These are phyloP conservation scores for Leccinum arenicola DNA, from an alignment of 768 basidiomycete species.

Conservation along the genomic window DNA sequence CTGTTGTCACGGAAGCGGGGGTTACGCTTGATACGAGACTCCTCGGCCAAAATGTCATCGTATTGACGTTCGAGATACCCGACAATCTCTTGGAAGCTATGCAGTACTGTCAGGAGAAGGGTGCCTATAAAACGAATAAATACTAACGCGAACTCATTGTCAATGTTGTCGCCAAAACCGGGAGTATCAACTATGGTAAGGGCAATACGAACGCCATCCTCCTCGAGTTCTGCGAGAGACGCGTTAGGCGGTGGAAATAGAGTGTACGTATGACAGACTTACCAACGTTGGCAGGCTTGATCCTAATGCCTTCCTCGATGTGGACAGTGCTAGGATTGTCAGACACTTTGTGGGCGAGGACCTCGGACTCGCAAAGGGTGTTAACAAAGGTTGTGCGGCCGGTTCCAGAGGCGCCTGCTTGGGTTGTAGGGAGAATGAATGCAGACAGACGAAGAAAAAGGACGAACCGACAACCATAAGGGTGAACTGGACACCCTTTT, in stretches of 20 bases:
- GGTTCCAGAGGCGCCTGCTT: conserved; percentile 92
- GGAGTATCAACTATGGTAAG: conserved; percentile 98
- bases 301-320: conserved; percentile 89
- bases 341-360: conserved; percentile 81
- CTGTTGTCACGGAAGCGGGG: conserved; percentile 98
- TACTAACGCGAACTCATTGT: conserved; percentile 95
- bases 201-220: conserved; percentile 97
- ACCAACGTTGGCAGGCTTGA: conserved; percentile 95
- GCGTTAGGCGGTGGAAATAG: not conserved
- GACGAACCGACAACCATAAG: conserved; percentile 94
- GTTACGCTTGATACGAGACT: conserved; percentile 99
- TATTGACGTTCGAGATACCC: conserved; percentile 98
- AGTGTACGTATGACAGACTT: not conserved
- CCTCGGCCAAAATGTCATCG: conserved; percentile 97
- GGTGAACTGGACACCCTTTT: conserved; percentile 98
- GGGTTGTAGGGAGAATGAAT: conserved; percentile 8
- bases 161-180: conserved; percentile 98
- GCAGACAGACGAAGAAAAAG: not conserved
- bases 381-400: conserved; percentile 99
- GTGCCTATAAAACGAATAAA: conserved; percentile 7
- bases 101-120: conserved; percentile 4
- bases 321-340: conserved; percentile 88
- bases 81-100: conserved; percentile 94
- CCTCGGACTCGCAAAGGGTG: conserved; percentile 96
- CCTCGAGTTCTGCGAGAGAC: conserved; percentile 76